A percentile compares a stretch with the other conserved stretches of the same genome.
These are phyloP conservation scores for Capsella rubella DNA, from an alignment of 441 rosid genomes.

Conservation along the genomic window DNA sequence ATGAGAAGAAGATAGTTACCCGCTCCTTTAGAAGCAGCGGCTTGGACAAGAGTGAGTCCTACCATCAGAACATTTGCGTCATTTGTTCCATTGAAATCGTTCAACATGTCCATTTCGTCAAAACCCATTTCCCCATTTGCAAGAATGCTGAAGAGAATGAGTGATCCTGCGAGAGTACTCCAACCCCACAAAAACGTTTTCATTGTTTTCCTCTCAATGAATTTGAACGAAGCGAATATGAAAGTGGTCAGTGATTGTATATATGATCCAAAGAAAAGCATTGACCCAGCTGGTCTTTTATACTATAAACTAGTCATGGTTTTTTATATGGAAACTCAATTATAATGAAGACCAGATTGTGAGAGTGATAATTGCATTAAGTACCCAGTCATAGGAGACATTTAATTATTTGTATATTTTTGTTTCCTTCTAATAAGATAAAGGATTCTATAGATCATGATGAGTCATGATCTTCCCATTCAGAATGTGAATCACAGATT, in stretches of 20 bases:
- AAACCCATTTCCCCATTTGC: conserved; percentile 27
- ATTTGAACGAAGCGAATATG: neutral
- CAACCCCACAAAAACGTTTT: conserved; percentile 16
- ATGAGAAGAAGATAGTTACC: conserved; percentile 27
- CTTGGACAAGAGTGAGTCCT: conserved; percentile 38
- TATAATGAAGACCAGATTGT: conserved; percentile 2
- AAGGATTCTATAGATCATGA: neutral
- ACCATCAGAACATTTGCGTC: conserved; percentile 25
- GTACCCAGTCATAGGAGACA: neutral
- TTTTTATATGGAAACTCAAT: conserved; percentile 7
- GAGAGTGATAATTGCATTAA: conserved; percentile 1
- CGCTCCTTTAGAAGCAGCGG: conserved; percentile 39
- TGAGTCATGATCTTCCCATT: neutral
- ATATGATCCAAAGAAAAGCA: conserved; percentile 2
- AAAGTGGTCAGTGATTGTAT: neutral
- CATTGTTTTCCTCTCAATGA: conserved; percentile 21
- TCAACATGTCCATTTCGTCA: conserved; percentile 3
- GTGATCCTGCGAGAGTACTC: conserved; percentile 22
- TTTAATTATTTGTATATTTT: neutral
- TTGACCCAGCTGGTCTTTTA: neutral
- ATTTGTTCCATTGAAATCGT: conserved; percentile 23
- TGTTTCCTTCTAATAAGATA: neutral
- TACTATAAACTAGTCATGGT: neutral
- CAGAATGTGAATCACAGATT: neutral
- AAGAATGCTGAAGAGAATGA: conserved; percentile 29